These are phyloP conservation scores for Wickerhamomyces alni DNA, from an alignment of 805 yeast species.

Conservation along the genomic window DNA sequence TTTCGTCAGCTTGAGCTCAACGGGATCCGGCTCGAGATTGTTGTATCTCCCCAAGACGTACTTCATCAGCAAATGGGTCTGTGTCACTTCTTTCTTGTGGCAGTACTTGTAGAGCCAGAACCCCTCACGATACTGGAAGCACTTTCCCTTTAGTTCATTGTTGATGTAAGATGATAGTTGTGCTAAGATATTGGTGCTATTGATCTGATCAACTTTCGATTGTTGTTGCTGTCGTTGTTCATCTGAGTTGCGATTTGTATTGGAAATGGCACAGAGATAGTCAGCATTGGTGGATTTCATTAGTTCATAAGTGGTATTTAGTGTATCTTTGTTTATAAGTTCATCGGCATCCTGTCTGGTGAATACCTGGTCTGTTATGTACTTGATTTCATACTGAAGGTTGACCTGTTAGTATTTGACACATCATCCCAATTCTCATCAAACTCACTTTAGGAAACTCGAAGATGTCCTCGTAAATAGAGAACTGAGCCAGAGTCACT, in stretches of 20 bases:
- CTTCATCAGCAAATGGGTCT: neutral
- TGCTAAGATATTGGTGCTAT: neutral
- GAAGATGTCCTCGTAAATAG: conserved; percentile 15
- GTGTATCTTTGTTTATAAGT: neutral
- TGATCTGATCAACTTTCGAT: neutral
- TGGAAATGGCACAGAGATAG: conserved; percentile 12
- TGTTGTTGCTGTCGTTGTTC: neutral
- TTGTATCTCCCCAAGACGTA: conserved; percentile 6
- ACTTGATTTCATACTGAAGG: conserved; percentile 12
- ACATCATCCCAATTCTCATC: too few species aligned
- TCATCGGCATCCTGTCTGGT: conserved; percentile 3
- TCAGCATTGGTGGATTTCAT: neutral
- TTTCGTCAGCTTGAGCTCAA: conserved; percentile 1
- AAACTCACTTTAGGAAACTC: conserved; percentile 18
- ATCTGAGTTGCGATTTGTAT: neutral
- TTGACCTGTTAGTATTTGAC: conserved; percentile 1
- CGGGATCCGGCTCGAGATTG: neutral
- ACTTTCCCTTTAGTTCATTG: neutral
- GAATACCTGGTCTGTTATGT: conserved; percentile 1
- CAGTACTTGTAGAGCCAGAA: neutral
- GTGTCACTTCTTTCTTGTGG: neutral
- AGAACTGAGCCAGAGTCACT: conserved; percentile 10
- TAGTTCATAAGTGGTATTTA: conserved; percentile 4
- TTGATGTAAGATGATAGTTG: neutral
- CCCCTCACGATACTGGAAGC: neutral